Evolutionary conservation across 495 filamentous ascomycete species (phyloP), one percentile per base, ranked within the genome.

Genomic region (Barbatosphaeria neglecta): DNA sequence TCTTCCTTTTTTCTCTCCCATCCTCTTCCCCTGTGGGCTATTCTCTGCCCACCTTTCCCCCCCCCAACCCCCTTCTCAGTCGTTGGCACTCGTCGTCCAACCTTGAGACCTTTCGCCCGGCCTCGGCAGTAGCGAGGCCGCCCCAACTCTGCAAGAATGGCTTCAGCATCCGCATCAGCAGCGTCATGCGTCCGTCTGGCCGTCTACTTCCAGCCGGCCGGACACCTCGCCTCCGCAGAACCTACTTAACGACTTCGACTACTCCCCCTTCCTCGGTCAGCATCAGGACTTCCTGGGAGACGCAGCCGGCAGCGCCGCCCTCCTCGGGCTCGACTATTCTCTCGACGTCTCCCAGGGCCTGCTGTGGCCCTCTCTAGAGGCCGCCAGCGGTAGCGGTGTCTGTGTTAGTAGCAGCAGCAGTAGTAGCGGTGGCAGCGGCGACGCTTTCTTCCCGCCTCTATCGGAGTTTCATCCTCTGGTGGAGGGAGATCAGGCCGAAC

Each of bases 101-200:
- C 43, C 22, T 33, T 18, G 27, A n/a, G 19, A 25, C 19, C 20
- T 23, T 24, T n/a, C 31, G 11, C 15, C 22, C 39, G 53, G 50
- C 53, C 53, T 55, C 53, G 39, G 20, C 16, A 18, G 37, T 17
- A 48, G n/a, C n/a, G 56, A 59, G 56, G 56, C 56, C 56, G 43
- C 24, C 27, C 2, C 3, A 42, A 56, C 43, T 46, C 48, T 59
- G 56, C 56, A 52, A 56, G 50, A 52, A 59, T 59, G 56, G 56
- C 23, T 41, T 44, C 45, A 43, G 53, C 47, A 44, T 45, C 50
- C 42, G 35, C 40, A n/a, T 47, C 53, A 31, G 54, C 50, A 54
- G 54, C 53, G 2, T 40, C 50, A 17, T 43, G 31, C 48, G 19
- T 28, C 17, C 48, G 45, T 9, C 5, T 25, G 13, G 25, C 42